phyloP scores from a whole-genome alignment of 352 stramenopile species.

The Globisporangium solare region DNA sequence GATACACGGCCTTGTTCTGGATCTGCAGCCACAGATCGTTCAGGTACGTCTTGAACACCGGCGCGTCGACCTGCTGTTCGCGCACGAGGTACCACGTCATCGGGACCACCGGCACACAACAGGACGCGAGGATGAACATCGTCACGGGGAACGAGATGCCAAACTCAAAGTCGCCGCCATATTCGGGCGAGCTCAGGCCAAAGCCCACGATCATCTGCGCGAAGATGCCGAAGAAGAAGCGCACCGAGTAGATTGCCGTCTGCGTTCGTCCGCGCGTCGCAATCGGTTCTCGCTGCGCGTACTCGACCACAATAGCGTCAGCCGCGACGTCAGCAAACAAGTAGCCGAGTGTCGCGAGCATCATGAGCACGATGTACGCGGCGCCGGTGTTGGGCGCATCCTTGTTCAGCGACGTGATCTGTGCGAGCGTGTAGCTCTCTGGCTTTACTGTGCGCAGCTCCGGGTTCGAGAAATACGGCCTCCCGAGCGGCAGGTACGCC shows the following conservation, averaged over 20 bases:
- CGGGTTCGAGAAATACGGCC: constrained; percentile 36
- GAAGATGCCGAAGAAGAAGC: constrained; percentile 32
- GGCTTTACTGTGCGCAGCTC: constrained; percentile 26
- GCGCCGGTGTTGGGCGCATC: constrained; percentile 25
- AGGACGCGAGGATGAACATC: constrained; percentile 29
- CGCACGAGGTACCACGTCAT: constrained; percentile 42
- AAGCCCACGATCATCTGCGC: constrained; percentile 35
- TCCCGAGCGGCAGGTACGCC: constrained; percentile 29
- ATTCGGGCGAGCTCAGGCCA: constrained; percentile 35
- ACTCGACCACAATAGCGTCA: constrained; percentile 50
- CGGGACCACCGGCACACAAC: constrained; percentile 32
- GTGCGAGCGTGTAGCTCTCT: constrained; percentile 17
- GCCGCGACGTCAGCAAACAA: constrained; percentile 41
- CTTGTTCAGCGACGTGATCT: constrained; percentile 29
- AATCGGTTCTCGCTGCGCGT: constrained; percentile 44
- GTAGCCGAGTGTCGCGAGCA: constrained; percentile 41
- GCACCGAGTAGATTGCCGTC: constrained; percentile 41
- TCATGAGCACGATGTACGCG: constrained; percentile 43
- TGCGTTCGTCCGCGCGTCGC: constrained; percentile 40
- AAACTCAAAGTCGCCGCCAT: constrained; percentile 41
- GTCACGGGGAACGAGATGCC: constrained; percentile 29
- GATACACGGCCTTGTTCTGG: constrained; percentile 38
- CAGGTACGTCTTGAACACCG: constrained; percentile 33
- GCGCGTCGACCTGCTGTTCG: constrained; percentile 31
- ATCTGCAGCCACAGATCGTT: constrained; percentile 30